Conservation (phyloP, 2,329 filamentous ascomycete species). For the Apiospora koreana region DNA sequence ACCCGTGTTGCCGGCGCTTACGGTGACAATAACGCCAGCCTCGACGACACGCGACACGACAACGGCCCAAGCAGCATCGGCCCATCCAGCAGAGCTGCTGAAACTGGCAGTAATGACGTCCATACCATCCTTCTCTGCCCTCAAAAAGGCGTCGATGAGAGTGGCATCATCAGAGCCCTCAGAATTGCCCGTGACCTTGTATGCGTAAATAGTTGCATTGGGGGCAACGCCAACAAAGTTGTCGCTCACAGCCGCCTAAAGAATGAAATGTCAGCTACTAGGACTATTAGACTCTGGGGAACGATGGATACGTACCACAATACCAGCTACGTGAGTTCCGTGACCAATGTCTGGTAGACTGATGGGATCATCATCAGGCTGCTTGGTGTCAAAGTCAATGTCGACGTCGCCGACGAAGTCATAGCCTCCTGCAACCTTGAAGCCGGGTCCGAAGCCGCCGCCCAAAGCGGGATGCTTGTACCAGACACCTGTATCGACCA, state of each 20-base stretch:
- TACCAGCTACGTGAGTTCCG: slow-evolving; percentile 10
- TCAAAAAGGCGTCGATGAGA: slow-evolving; percentile 39
- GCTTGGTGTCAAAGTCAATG: not conserved
- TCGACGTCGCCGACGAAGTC: slow-evolving; percentile 8
- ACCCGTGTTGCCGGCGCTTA: slow-evolving; percentile 18
- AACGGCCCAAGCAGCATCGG: slow-evolving; percentile 13
- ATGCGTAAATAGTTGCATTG: slow-evolving; percentile 39
- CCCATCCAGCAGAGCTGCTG: slow-evolving; percentile 13
- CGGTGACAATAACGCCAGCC: slow-evolving; percentile 16
- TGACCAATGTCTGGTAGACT: not conserved
- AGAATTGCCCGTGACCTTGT: slow-evolving; percentile 38
- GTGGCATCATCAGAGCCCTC: slow-evolving; percentile 36
- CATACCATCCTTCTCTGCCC: slow-evolving; percentile 40
- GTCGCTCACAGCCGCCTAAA: slow-evolving; percentile 33
- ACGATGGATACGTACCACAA: not conserved
- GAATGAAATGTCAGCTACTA: not conserved
- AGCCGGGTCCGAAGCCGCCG: slow-evolving; percentile 20
- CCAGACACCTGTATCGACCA: slow-evolving; percentile 22
- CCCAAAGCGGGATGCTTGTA: slow-evolving; percentile 22
- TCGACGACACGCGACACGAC: slow-evolving; percentile 15
- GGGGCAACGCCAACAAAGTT: slow-evolving; percentile 41
- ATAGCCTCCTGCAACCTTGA: slow-evolving; percentile 21
- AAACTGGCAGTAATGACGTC: slow-evolving; percentile 18
- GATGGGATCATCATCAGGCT: slow-evolving; percentile 1
- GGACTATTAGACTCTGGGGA: no score